Conservation (phyloP, 257 asterid species). For the Solanum dulcamara region DNA sequence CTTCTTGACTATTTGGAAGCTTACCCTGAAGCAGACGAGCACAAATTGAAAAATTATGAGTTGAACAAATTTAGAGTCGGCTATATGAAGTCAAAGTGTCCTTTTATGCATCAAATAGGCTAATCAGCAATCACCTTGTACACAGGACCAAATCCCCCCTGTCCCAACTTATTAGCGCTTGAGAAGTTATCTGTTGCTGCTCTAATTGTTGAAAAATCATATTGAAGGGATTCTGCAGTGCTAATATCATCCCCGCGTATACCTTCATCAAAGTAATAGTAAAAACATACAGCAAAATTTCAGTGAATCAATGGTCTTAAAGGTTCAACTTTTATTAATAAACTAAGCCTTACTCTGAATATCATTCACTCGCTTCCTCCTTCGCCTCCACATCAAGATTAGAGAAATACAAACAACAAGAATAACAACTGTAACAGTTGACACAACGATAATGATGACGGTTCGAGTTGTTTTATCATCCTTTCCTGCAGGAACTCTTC, state of each 20-base stretch:
- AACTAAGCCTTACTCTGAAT: neutral
- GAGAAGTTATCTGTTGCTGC: constrained; percentile 7
- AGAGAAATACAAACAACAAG: neutral
- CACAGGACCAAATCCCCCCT: constrained; percentile 7
- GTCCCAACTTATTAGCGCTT: neutral
- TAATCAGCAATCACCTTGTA: constrained; percentile 1
- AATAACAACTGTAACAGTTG: neutral
- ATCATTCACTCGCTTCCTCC: neutral
- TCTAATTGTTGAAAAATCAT: constrained; percentile 5
- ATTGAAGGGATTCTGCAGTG: constrained; percentile 1
- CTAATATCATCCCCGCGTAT: neutral
- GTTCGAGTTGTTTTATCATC: neutral
- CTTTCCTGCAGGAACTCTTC: neutral
- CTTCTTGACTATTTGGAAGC: constrained; percentile 1
- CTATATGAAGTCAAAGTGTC: neutral
- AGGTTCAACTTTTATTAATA: neutral
- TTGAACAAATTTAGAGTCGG: neutral
- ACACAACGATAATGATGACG: neutral
- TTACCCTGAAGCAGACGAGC: neutral
- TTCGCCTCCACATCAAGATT: neutral
- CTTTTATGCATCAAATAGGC: neutral
- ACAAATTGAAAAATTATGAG: neutral
- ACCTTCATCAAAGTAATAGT: neutral
- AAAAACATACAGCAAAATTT: neutral
- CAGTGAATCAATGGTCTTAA: neutral